Conservation (phyloP, 768 basidiomycete genomes). For the Phallus indusiatus region DNA sequence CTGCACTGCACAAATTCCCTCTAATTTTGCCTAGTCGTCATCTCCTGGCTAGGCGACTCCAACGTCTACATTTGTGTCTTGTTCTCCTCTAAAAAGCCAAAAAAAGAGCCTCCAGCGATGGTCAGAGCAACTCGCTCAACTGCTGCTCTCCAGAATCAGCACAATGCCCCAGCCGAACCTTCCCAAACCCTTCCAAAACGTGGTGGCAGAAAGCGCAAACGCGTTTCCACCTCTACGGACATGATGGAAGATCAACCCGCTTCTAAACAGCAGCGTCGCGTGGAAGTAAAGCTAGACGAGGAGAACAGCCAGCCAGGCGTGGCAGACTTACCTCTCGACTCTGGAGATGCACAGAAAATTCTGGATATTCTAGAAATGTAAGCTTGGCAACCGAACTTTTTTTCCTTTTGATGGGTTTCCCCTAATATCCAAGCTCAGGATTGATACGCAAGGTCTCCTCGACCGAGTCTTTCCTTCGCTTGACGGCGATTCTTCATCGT, state of each 20-base stretch:
- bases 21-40: neutral
- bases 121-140: conserved; percentile 66
- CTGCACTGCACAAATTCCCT: neutral
- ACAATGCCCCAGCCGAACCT: conserved; percentile 14
- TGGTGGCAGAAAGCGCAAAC: conserved; percentile 60
- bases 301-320: conserved; percentile 25
- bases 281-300: conserved; percentile 22
- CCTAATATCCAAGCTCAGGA: conserved; percentile 26
- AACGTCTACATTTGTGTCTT: neutral
- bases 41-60: neutral
- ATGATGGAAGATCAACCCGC: conserved; percentile 37
- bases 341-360: conserved; percentile 40
- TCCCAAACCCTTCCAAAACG: conserved; percentile 18
- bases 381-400: conserved; percentile 13
- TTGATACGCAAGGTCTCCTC: conserved; percentile 66
- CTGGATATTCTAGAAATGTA: conserved; percentile 53
- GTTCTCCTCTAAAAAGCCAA: neutral
- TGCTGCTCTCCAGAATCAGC: conserved; percentile 26
- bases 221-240: conserved; percentile 30
- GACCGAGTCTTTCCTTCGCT: conserved; percentile 67
- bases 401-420: conserved; percentile 1
- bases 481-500: conserved; percentile 18
- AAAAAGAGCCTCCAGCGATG: conserved; percentile 32
- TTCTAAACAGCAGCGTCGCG: conserved; percentile 41
- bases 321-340: conserved; percentile 39